Evolutionary conservation across 2,329 filamentous ascomycete species (phyloP), one percentile per base, ranked within the genome.

Genomic region (Paracoccidioides lutzii): DNA sequence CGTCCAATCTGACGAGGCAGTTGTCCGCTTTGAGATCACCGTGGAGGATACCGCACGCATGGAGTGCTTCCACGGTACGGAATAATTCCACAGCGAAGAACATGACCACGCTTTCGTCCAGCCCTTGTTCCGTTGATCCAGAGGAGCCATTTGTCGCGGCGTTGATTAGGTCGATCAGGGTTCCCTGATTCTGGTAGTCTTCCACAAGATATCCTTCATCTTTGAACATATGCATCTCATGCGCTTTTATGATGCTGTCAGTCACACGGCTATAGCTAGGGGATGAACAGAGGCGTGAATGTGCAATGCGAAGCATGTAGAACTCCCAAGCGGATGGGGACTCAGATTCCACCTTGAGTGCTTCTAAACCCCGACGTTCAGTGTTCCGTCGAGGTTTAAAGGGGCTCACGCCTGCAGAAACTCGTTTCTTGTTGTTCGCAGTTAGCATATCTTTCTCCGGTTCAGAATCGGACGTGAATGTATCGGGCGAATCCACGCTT

Each of bases 1-100:
- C 85, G 22, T 90, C 85, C 30, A 97, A 82, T 4, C 93, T 87
- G 3, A 97, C 81, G 2, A 98, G 82, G 63, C 94, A 91, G 67
- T 98, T 98, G 72, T 98, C 93, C 1, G 87, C 83, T 73, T 98
- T 98, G 62, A 98, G 78, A 66, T 98, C 93, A 42, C 93, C 93
- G 67, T 98, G 93, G 48, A 97, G 76, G 56, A 98, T 77, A 2
- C 82, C 80, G 62, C 85, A 85, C 3, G 81, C 69, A 70, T 98
- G 93, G 28, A 98, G 78, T 0, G 85, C 84, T 73, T 97, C 93
- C 3, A 95, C 80, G 0, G 89, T 95, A 52, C 93, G 87, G 63
- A 98, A 79, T 5, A 98, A 79, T 71, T 98, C 93, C 58, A 97
- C 78, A 6, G 88, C 80, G 73, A 97, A 95, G 76, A 96, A 97